Percentiles rank a stretch among this genome's conserved stretches.
phyloP scores from a whole-genome alignment of 2,329 filamentous ascomycete genomes.

The Beauveria sp. region DNA sequence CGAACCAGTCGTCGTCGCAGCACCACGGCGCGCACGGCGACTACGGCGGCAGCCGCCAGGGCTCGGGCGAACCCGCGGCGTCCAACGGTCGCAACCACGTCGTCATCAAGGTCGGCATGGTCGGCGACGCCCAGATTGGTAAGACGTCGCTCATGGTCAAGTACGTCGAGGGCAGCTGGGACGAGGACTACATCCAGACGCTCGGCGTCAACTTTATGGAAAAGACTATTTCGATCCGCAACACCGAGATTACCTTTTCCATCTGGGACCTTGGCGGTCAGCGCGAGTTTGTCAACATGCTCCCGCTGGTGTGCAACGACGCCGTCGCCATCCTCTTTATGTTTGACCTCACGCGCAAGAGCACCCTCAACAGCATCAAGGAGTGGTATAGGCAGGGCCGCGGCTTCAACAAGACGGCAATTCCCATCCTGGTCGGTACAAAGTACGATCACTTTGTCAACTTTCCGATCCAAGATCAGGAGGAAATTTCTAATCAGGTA shows the following conservation, averaged over 20 bases:
- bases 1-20: slow-evolving; percentile 26
- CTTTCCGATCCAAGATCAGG: slow-evolving; percentile 93
- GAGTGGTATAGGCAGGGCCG: slow-evolving; percentile 98
- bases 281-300: slow-evolving; percentile 99
- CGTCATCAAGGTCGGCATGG: slow-evolving; percentile 99
- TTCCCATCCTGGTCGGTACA: slow-evolving; percentile 91
- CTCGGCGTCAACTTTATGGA: slow-evolving; percentile 99
- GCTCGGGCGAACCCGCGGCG: slow-evolving; percentile 23
- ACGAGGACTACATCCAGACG: slow-evolving; percentile 99
- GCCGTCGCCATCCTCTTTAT: slow-evolving; percentile 98
- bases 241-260: slow-evolving; percentile 98
- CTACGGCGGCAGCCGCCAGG: slow-evolving; percentile 30
- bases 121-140: slow-evolving; percentile 96
- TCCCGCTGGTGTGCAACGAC: slow-evolving; percentile 98
- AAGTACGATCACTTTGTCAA: slow-evolving; percentile 99
- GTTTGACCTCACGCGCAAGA: slow-evolving; percentile 98
- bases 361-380: slow-evolving; percentile 97
- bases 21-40: slow-evolving; percentile 34
- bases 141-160: slow-evolving; percentile 99
- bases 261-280: slow-evolving; percentile 99
- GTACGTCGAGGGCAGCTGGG: slow-evolving; percentile 98
- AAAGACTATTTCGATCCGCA: slow-evolving; percentile 98
- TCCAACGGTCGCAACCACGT: slow-evolving; percentile 60
- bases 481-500: slow-evolving; percentile 96
- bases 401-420: slow-evolving; percentile 99